Percentiles rank a stretch among this genome's conserved stretches.
Evolutionary conservation across 2,329 filamentous ascomycete species (phyloP).

Genomic region (Trichoderma sp.): DNA sequence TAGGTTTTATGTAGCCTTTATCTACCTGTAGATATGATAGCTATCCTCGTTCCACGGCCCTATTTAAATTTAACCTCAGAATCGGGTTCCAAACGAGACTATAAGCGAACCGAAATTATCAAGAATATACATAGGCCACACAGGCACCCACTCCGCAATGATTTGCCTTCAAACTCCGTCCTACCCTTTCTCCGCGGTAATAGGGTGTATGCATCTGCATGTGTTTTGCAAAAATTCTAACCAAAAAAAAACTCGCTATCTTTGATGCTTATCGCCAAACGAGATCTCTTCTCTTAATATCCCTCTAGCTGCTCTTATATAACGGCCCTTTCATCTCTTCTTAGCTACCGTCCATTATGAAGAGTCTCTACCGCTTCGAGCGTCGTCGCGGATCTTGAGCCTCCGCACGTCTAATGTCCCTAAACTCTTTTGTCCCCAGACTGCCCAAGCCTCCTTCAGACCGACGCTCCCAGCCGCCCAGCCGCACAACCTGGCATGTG

Average conservation of each 20-base stretch:
- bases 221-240: background rate
- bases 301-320: background rate
- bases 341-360: background rate
- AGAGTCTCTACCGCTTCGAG: conserved; percentile 50
- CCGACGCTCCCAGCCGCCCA: conserved; percentile 70
- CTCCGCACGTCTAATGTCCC: conserved; percentile 79
- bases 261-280: conserved; percentile 2
- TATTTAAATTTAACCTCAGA: background rate
- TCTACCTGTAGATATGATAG: background rate
- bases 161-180: conserved; percentile 8
- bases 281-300: background rate
- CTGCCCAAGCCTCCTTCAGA: conserved; percentile 86
- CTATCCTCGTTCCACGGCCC: background rate
- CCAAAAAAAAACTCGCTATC: background rate
- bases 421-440: conserved; percentile 86
- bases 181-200: conserved; percentile 29
- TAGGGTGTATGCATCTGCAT: conserved; percentile 25
- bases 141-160: background rate
- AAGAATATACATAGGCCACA: background rate
- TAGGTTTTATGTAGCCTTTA: background rate
- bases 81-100: background rate
- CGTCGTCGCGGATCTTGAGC: conserved; percentile 71
- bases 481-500: conserved; percentile 66
- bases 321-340: background rate
- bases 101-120: background rate